Base-by-base conservation (phyloP, 2,329 filamentous ascomycete species). In the Lachnellula suecica region DNA sequence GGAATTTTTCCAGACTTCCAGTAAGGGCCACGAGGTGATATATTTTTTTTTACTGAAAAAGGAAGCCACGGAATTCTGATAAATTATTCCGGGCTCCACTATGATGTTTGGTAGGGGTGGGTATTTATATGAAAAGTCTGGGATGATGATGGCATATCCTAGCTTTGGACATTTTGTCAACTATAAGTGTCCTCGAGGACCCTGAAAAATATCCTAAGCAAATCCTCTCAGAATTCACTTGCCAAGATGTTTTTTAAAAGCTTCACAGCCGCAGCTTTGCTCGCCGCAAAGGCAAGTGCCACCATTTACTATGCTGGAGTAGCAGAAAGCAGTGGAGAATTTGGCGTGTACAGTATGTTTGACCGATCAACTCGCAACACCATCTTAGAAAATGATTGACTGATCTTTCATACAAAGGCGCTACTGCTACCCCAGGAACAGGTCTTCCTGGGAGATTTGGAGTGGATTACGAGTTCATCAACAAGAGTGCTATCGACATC, bases 391-490 rank as follows among this genome's bases (percentile, higher is more conserved):
- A 8, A 7, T 9, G 19, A 17, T 42, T 22, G 42, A 22, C 4
- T 47, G n/a, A 49, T 25, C 11, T 0, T n/a, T n/a, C 10, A 24
- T 0, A 9, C 25, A 17, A 38, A 63, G 58, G 59, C 45, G 53
- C 65, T 2, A 66, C 65, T 3, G 60, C 65, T 0, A 70, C 65
- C 2, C 56, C 58, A 4, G 73, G 73, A 2, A 72, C 69, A 7
- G 75, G 75, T 1, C 66, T 80, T n/a, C 77, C 77, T 0, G 77
- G 77, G 0, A 63, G 65, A 1, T 79, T 79, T 52, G 76, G 76
- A 7, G 69, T 71, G 4, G 77, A 79, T 51, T 79, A 79, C 61
- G 61, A 70, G 7, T 79, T 79, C 63, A 79, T 80, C 60, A 72
- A 73, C 54, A 64, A 74, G 56, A 64, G 64, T 8, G 72, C 71